Evolutionary conservation across 768 basidiomycete genomes (phyloP), one percentile per base, ranked within the genome.

Genomic region (Collybiopsis confluens): DNA sequence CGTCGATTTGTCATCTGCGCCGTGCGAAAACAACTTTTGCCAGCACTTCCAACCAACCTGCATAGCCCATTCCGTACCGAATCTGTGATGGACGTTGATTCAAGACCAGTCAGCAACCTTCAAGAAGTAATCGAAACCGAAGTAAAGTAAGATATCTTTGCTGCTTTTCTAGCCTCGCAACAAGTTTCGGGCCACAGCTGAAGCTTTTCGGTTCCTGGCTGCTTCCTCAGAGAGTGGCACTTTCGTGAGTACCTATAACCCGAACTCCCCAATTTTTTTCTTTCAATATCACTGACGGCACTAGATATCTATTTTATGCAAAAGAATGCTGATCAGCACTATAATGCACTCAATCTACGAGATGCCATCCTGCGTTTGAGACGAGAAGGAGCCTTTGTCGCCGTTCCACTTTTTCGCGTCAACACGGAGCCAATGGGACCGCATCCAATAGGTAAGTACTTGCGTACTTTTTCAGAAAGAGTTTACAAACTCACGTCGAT

Each of bases 241-340:
- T 89, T 89, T 62, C 87, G 87, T 88, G 63, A 61, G 81, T 67
- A 5, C 9, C 48, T 38, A 8, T 7, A 30, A 5, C 23, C 35
- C 13, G 45, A 47, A n/a, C 21, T 20, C 28, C 9, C 26, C 15
- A 2, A 8, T n/a, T n/a, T 20, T 40, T 58, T 18, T 36, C 27
- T 1, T 15, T 55, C 8, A 2, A 21, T 38, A 55, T 52, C 16
- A 54, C 38, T 40, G 21, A n/a, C n/a, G n/a, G n/a, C n/a, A n/a
- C n/a, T n/a, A 90, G 87, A 91, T 62, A 90, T 91, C 44, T 90
- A 91, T 68, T 91, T 89, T 65, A 81, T 82, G 57, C 87, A 88
- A 67, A 70, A 74, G 21, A 89, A 87, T 59, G 68, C 74, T 0
- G 71, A 74, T 3, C 80, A 88, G 56, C 82, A 84, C 48, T 73